These are phyloP conservation scores for Cryptosporidium bovis DNA, from an alignment of 169 alveolate genomes.

Conservation along the genomic window DNA sequence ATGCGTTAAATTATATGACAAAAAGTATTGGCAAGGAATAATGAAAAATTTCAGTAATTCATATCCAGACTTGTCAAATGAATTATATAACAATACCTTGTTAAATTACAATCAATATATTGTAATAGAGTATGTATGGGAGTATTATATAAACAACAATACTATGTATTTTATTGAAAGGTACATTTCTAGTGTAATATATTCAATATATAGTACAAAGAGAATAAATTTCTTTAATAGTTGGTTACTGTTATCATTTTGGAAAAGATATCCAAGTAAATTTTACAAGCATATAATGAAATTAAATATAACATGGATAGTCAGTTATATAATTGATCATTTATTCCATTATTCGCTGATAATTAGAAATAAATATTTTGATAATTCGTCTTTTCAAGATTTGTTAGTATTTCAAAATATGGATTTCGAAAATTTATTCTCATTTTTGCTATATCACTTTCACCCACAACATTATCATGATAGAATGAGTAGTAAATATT, in stretches of 20 bases:
- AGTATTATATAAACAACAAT: constrained; percentile 49
- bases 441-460: constrained; percentile 51
- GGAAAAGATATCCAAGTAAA: constrained; percentile 62
- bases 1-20: constrained; percentile 35
- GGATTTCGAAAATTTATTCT: constrained; percentile 51
- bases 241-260: constrained; percentile 60
- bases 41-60: constrained; percentile 8
- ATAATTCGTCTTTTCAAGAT: neutral
- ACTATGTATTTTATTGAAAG: constrained; percentile 53
- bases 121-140: constrained; percentile 49
- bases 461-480: constrained; percentile 69
- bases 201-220: constrained; percentile 1
- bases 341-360: constrained; percentile 29
- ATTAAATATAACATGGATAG: constrained; percentile 39
- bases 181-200: constrained; percentile 19
- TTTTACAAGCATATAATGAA: constrained; percentile 46
- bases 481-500: constrained; percentile 63
- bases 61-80: neutral
- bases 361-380: constrained; percentile 8
- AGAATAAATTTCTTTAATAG: constrained; percentile 14
- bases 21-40: constrained; percentile 39
- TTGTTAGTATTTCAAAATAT: constrained; percentile 21
- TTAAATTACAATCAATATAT: constrained; percentile 45
- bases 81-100: constrained; percentile 14
- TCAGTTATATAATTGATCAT: constrained; percentile 34